Evolutionary conservation across 1,284 basidiomycete species (phyloP), one percentile per base, ranked within the genome.

Genomic region (Sanguinoderma infundibulare): DNA sequence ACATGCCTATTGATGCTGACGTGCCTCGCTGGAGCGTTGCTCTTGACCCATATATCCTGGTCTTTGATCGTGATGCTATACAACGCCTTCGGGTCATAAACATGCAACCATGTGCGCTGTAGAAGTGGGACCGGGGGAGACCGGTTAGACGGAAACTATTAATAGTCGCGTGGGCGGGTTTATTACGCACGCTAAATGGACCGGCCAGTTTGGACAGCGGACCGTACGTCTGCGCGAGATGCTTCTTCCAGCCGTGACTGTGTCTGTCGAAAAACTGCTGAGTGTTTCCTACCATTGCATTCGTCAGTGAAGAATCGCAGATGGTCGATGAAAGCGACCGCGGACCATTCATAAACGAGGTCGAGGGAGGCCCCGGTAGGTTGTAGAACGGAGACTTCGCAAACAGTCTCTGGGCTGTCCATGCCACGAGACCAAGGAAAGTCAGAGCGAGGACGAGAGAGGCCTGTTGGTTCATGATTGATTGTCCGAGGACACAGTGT

Each of bases 51-150:
- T 2, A 50, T 26, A 22, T 68, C 61, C 32, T 66, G 66, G 7
- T 68, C 66, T 26, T 68, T 68, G 38, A 68, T 55, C 28, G 50
- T 51, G 20, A 68, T 63, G 44, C 52, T 57, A 35, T 68, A 59
- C 5, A 68, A n/a, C 5, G 67, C 67, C 22, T 58, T 51, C 15
- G 67, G 59, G 38, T 68, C 64, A 30, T 38, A 58, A 8, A 35
- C 20, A 26, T 59, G 53, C 22, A 56, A 15, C 49, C 59, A 59
- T 35, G 32, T 53, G 24, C 51, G 7, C 53, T 64, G 20, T 30
- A n/a, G 49, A 9, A 5, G 55, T 15, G 28, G 15, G 10, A 4
- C n/a, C 5, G 8, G 2, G 12, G 24, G 42, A 46, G 28, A 24
- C 15, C 1, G 28, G 5, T 8, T 17, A 49, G 3, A 20, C 2